These are phyloP conservation scores for Macadamia tetraphylla DNA, from an alignment of 164 flowering plant species.

Conservation along the genomic window DNA sequence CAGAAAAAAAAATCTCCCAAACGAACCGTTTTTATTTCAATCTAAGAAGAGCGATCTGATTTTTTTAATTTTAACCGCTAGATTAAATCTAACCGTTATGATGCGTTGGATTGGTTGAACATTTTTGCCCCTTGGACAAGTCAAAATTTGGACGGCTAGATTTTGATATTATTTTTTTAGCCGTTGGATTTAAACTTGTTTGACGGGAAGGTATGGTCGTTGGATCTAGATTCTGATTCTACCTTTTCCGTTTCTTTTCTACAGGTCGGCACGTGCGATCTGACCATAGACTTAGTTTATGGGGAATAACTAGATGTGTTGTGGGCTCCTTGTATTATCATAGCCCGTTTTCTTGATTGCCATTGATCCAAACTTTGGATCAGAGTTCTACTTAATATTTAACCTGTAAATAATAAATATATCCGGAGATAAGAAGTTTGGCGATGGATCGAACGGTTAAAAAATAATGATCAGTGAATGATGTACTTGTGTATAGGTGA, in stretches of 20 bases:
- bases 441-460: too few species aligned
- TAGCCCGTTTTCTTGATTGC: too few species aligned
- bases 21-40: not conserved
- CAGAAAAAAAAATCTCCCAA: not conserved
- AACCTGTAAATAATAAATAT: too few species aligned
- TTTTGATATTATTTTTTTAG: not conserved
- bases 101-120: not conserved
- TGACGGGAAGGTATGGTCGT: not conserved
- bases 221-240: not conserved
- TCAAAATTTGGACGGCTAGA: not conserved
- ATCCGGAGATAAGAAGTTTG: too few species aligned
- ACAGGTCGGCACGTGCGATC: not conserved
- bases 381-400: too few species aligned
- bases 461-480: too few species aligned
- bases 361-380: too few species aligned
- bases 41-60: constrained; percentile 6
- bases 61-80: constrained; percentile 14
- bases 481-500: too few species aligned
- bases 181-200: not conserved
- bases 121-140: not conserved
- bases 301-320: too few species aligned
- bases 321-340: too few species aligned
- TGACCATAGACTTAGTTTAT: too few species aligned
- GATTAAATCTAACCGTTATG: not conserved
- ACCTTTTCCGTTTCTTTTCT: not conserved